These are phyloP conservation scores for Gracilaria domingensis DNA, from an alignment of 23 red algal genomes.

Conservation along the genomic window DNA sequence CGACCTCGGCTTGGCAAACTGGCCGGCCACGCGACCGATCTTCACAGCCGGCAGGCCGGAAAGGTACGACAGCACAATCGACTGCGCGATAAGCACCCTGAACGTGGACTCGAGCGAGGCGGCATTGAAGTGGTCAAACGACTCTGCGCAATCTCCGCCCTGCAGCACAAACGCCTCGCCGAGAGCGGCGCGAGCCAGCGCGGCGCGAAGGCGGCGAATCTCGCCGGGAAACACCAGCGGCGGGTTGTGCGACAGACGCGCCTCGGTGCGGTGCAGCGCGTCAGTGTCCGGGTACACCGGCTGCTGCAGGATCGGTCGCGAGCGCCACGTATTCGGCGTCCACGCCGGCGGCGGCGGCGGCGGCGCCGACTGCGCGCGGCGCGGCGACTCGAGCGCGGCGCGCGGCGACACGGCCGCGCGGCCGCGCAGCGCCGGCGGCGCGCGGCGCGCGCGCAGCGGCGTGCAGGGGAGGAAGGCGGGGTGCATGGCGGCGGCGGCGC, in stretches of 20 bases:
- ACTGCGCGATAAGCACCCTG: slow-evolving; percentile 80
- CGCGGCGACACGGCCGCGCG: not conserved
- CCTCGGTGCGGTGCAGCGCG: slow-evolving; percentile 64
- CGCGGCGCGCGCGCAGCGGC: not conserved
- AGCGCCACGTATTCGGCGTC: too few species aligned
- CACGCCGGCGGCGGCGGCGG: too few species aligned
- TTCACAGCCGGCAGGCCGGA: slow-evolving; percentile 80
- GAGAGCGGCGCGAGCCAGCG: slow-evolving; percentile 57
- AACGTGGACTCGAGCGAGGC: slow-evolving; percentile 61
- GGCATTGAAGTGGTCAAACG: slow-evolving; percentile 82
- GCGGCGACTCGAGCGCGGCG: slow-evolving; percentile 13
- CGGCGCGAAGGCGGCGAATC: slow-evolving; percentile 56
- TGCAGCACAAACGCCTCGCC: slow-evolving; percentile 91
- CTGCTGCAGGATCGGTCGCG: slow-evolving; percentile 70
- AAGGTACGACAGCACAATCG: slow-evolving; percentile 75
- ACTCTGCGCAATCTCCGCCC: slow-evolving; percentile 87
- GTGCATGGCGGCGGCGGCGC: not conserved
- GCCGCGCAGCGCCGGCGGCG: not conserved
- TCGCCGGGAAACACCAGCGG: slow-evolving; percentile 83
- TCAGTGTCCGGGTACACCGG: slow-evolving; percentile 79
- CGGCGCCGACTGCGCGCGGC: not conserved
- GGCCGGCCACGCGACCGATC: slow-evolving; percentile 87
- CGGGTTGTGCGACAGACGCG: slow-evolving; percentile 65
- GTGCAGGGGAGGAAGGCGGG: not conserved
- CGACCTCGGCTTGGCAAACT: slow-evolving; percentile 92